These are phyloP conservation scores for Plantago elongata DNA, from an alignment of 257 asterid genomes.

Conservation along the genomic window DNA sequence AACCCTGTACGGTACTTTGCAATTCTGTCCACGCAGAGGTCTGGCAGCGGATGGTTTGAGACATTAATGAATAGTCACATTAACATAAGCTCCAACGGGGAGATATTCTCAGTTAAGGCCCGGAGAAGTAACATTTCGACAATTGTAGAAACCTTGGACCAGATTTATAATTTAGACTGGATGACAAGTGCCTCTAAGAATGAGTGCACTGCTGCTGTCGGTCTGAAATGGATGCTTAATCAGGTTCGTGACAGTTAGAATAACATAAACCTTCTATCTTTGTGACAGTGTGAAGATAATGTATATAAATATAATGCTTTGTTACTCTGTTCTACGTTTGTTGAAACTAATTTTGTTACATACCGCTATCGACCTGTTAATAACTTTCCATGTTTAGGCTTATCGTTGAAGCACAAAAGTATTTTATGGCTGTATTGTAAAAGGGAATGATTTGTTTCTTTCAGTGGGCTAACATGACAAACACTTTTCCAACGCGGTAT, in stretches of 20 bases:
- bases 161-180: slow-evolving; percentile 75
- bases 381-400: neutral
- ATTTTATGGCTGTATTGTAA: too few relatives aligned
- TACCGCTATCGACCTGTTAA: neutral
- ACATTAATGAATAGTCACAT: slow-evolving; percentile 74
- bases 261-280: slow-evolving; percentile 3
- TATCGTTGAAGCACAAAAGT: too few relatives aligned
- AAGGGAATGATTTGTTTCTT: too few relatives aligned
- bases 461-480: too few relatives aligned
- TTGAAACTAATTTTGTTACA: neutral
- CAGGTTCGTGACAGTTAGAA: slow-evolving; percentile 45
- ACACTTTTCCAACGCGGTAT: too few relatives aligned
- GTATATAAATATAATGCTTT: neutral
- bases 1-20: slow-evolving; percentile 78
- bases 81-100: slow-evolving; percentile 90
- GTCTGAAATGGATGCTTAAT: slow-evolving; percentile 97
- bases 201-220: slow-evolving; percentile 98
- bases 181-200: slow-evolving; percentile 86
- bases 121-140: slow-evolving; percentile 64
- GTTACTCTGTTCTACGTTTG: neutral
- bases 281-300: neutral
- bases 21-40: slow-evolving; percentile 84
- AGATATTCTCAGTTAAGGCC: slow-evolving; percentile 79
- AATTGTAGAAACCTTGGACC: slow-evolving; percentile 71
- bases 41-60: slow-evolving; percentile 98